Base-by-base conservation (phyloP, 768 basidiomycete genomes). In the Hygrocybe coccinea region DNA sequence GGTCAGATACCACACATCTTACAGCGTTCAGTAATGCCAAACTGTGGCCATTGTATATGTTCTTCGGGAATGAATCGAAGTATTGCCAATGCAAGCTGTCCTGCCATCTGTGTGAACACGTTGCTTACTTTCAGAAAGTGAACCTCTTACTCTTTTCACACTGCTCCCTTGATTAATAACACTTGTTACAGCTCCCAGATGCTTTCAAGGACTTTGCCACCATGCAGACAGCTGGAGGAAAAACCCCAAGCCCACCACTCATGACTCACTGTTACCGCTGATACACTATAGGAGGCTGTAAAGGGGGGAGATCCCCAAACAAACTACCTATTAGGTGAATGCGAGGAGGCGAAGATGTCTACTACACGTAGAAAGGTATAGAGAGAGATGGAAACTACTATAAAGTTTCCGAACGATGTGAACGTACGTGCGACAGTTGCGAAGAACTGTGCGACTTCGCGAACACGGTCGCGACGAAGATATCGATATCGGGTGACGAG, bases 101-200 rank as follows among this genome's bases (percentile, higher is more conserved):
- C 1, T 55, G 58, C 0, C 62, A 63, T 24, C 58, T 70, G 0
- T 69, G 65, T n/a, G 69, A 78, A 50, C 74, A 75, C 51, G 6
- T 76, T 3, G 73, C 68, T 1, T 77, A 76, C 60, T 66, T 79
- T 52, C 70, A 69, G 0, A 62, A 59, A 33, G 74, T 77, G 56
- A 39, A 65, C 45, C 46, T 36, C 29, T 22, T 29, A 29, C 37
- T 35, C 35, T 51, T 36, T 12, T 38, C 10, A 36, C n/a, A 7
- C 19, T 17, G 12, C 22, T 11, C 5, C 9, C n/a, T 38, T 36
- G 7, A 17, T 38, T 17, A 51, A 41, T 34, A 9, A 50, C 24
- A 43, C 22, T 24, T 41, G 22, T 22, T 5, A 39, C 37, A 58
- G 56, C 56, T 58, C 36, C 56, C 56, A 21, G 56, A 54, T 34